phyloP scores from a whole-genome alignment of 441 rosid genomes.

The Manihot esculenta region DNA sequence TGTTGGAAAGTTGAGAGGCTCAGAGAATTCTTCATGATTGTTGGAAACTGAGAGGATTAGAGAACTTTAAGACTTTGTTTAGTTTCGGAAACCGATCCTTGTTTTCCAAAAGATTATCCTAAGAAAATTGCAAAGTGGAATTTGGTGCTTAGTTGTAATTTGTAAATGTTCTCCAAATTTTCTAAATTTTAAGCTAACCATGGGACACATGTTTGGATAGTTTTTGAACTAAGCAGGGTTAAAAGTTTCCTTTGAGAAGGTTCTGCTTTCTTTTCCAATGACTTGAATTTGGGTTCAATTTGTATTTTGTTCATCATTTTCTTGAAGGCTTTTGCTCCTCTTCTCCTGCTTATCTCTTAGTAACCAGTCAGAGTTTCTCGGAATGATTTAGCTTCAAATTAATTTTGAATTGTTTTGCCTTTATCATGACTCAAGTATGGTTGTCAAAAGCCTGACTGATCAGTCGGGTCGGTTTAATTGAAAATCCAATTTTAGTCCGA shows the following conservation, averaged over 20 bases:
- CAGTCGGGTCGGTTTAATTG: too few relatives aligned
- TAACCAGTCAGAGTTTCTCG: background rate
- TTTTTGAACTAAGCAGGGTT: background rate
- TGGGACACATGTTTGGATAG: too few relatives aligned
- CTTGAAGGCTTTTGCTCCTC: background rate
- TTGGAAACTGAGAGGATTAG: background rate
- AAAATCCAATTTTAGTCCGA: too few relatives aligned
- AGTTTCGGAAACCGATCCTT: too few relatives aligned
- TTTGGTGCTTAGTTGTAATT: too few relatives aligned
- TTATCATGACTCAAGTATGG: background rate
- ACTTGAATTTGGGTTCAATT: background rate
- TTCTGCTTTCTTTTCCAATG: background rate
- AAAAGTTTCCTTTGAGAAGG: background rate
- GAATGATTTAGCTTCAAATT: background rate
- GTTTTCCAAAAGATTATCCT: too few relatives aligned
- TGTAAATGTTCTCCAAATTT: too few relatives aligned
- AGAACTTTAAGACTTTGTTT: background rate
- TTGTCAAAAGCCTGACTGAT: too few relatives aligned
- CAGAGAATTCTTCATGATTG: background rate
- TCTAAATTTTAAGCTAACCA: too few relatives aligned
- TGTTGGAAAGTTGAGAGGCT: slow-evolving; percentile 3
- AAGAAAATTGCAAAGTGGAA: too few relatives aligned
- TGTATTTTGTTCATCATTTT: background rate
- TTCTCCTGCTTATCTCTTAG: background rate
- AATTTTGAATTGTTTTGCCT: background rate